phyloP scores from a whole-genome alignment of 177 flowering plant genomes.

The Vitis hybrid region DNA sequence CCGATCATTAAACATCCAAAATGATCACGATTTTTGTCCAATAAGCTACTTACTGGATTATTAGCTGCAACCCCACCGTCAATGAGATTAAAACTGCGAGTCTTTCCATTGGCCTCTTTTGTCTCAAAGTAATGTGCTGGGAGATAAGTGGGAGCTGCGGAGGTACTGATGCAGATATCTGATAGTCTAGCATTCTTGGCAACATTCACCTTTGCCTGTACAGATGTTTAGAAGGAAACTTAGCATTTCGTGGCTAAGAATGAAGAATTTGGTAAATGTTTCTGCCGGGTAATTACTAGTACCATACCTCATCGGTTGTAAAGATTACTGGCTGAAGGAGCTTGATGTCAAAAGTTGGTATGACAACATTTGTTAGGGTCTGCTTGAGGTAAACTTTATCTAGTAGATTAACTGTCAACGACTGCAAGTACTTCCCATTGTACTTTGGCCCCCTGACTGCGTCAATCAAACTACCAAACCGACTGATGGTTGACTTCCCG shows the following conservation, averaged over 20 bases:
- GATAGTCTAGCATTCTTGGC: conserved; percentile 17
- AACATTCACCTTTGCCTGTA: conserved; percentile 22
- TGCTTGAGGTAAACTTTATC: conserved; percentile 27
- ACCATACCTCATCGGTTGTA: conserved; percentile 28
- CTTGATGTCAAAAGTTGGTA: conserved; percentile 44
- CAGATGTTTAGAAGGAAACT: background rate
- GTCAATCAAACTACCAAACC: background rate
- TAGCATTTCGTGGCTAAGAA: too few species aligned
- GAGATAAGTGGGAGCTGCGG: conserved; percentile 21
- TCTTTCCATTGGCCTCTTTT: conserved; percentile 1
- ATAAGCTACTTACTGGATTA: conserved; percentile 20
- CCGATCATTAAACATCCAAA: background rate
- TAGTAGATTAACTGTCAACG: conserved; percentile 11
- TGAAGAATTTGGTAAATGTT: background rate
- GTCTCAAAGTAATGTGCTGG: conserved; percentile 23
- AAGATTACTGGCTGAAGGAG: conserved; percentile 40
- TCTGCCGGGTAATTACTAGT: background rate
- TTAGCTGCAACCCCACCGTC: conserved; percentile 19
- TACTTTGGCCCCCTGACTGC: conserved; percentile 37
- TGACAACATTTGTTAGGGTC: conserved; percentile 35
- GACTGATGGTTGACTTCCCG: background rate
- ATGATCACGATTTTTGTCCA: too few species aligned
- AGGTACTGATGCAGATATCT: conserved; percentile 21
- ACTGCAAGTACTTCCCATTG: conserved; percentile 33
- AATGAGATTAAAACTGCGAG: conserved; percentile 14